Percentiles rank a stretch among this genome's conserved stretches.
Conservation (phyloP, 306 rosid species). For the Glycine soja region DNA sequence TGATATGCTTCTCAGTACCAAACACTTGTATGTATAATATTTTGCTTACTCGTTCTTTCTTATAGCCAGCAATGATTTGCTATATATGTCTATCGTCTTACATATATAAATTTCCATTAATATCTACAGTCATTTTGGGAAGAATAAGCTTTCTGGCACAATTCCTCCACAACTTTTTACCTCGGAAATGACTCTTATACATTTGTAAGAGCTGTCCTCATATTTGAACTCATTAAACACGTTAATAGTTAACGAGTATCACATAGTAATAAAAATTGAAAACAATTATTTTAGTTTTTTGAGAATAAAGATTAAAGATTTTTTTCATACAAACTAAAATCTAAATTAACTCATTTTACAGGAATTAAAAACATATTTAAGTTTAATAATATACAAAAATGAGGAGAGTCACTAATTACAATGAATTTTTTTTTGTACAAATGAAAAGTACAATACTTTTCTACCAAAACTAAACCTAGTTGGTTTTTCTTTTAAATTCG, state of each 20-base stretch:
- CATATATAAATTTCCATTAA: not conserved
- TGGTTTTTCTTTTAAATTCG: not conserved
- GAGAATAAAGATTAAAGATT: too few relatives aligned
- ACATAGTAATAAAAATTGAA: too few relatives aligned
- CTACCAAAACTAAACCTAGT: too few relatives aligned
- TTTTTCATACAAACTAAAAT: too few relatives aligned
- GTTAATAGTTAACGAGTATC: too few relatives aligned
- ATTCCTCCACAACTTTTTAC: constrained; percentile 8
- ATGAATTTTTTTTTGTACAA: not conserved
- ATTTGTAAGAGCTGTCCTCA: not conserved
- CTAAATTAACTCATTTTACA: too few relatives aligned
- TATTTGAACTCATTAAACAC: not conserved
- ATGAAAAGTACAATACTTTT: too few relatives aligned
- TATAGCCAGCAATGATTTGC: not conserved
- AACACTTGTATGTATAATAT: not conserved
- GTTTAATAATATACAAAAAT: not conserved
- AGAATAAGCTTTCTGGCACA: not conserved
- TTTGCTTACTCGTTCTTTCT: not conserved
- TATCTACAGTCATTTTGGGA: constrained; percentile 11
- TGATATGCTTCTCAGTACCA: not conserved
- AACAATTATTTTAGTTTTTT: too few relatives aligned
- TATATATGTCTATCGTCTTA: not conserved
- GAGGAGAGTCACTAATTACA: not conserved
- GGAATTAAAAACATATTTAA: too few relatives aligned
- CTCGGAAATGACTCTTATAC: constrained; percentile 13